Base-by-base conservation (phyloP, 352 stramenopile genomes). In the Globisporangium sylvaticum region DNA sequence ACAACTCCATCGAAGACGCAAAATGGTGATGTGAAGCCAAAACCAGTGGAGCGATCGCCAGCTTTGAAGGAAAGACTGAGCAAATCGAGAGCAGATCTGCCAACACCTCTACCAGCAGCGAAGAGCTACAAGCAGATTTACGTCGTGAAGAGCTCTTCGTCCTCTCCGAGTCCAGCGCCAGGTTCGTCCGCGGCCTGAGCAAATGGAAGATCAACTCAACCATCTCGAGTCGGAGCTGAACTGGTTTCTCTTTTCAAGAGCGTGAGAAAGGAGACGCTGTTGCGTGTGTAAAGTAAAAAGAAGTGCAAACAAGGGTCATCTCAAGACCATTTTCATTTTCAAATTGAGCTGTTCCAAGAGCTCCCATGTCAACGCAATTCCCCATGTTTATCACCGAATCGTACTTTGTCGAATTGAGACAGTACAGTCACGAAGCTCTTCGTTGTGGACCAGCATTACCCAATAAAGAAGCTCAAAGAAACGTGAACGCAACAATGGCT, bases 401-500 rank as follows among this genome's bases (percentile, higher is more conserved):
- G 29, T 52, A 64, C 22, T 76, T 68, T 39, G 59, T 48, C 1
- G 10, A 10, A 7, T 7, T 18, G 5, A 15, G 22, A 32, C 53
- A 71, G 66, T 68, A 22, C 8, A 12, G 1, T 1, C 29, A 31
- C n/a, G 1, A 31, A 48, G 58, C 58, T 29, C 25, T 44, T 37
- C 29, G 29, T 22, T 9, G 18, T 39, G 7, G 24, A 3, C 14
- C 37, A 50, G 4, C 53, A 57, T 15, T 46, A 18, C 15, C 2
- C 44, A 42, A 60, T 44, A 44, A 61, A 44, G 34, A 50, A 58
- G 31, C n/a, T 60, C 64, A 39, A 75, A 68, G 62, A 37, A 57
- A 71, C 44, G 58, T 60, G 42, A 48, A 67, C 39, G 18, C 39
- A 48, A 48, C 42, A 7, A 91, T 92, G 84, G 64, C 79, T 71